Base-by-base conservation (phyloP, 169 alveolate species). In the Babesia sp. region DNA sequence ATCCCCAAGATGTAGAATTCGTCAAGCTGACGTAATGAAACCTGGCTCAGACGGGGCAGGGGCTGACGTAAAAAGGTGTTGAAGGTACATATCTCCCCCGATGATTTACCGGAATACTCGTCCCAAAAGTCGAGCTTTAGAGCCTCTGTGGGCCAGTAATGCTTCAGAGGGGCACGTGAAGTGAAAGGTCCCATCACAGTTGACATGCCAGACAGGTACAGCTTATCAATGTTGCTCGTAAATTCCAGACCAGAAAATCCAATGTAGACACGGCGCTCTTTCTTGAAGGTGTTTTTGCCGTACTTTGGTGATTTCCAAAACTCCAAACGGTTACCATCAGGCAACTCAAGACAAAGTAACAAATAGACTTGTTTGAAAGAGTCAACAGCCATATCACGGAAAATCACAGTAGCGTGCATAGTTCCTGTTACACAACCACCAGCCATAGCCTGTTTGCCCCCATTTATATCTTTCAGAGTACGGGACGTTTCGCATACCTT, bases 231-330 rank as follows among this genome's bases (percentile, higher is more conserved):
- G 3, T 29, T 8, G 54, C 31, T 26, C 28, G 63, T 61, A 4
- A 31, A 48, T 28, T 72, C 83, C 55, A 72, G 22, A 33, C 83
- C 79, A 0, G 75, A 58, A 24, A 72, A 42, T 4, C 83, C 83
- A 16, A 72, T 44, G 29, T 59, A 72, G 8, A 72, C 63, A 8
- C 83, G 72, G 18, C 66, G 55, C 0, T 72, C 68, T 1, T 46
- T 37, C 41, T 59, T 61, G 22, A 36, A 60, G 6, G 66, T 72
- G 4, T 37, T 53, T 3, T 37, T 2, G 12, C 71, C 68, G 39
- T 39, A 37, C 16, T 55, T 41, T 3, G 31, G 42, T 2, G 50
- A n/a, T 1, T 45, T 61, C 50, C 45, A 63, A 48, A 50, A 2
- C 12, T 5, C 41, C 24, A 45, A 79, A 20, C 60, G 22, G n/a